Evolutionary conservation across 345 rosid genomes (phyloP).

Genomic region (Atalantia buxifolia): DNA sequence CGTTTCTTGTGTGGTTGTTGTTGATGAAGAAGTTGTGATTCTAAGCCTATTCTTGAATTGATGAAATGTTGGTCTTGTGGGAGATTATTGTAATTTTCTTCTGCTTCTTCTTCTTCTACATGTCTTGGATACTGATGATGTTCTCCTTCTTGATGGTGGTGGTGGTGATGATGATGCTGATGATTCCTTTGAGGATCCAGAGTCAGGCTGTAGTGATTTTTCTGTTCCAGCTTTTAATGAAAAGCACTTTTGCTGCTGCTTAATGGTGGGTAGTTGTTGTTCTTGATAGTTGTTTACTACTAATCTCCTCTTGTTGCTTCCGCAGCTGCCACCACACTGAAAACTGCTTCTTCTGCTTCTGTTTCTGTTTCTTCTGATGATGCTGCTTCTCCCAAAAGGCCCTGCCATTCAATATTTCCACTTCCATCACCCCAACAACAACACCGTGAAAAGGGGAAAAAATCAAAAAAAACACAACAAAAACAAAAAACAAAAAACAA

Average conservation of each 20-base stretch:
- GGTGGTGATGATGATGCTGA: conserved; percentile 19
- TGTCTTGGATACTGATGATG: conserved; percentile 20
- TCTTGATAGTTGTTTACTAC: conserved; percentile 13
- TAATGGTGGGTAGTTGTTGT: conserved; percentile 18
- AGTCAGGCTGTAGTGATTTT: conserved; percentile 34
- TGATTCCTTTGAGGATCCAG: conserved; percentile 63
- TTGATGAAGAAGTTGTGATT: conserved; percentile 8
- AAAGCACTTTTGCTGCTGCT: conserved; percentile 12
- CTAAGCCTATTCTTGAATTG: conserved; percentile 28
- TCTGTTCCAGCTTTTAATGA: conserved; percentile 54
- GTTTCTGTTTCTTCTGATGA: background rate
- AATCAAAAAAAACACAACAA: background rate
- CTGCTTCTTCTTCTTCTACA: conserved; percentile 24
- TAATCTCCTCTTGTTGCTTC: conserved; percentile 35
- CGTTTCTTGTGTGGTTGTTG: conserved; percentile 41
- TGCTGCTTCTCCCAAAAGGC: conserved; percentile 40
- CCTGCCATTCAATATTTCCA: conserved; percentile 47
- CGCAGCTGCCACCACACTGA: conserved; percentile 47
- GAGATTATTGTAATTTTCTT: conserved; percentile 13
- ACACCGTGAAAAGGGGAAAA: background rate
- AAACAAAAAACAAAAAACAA: background rate
- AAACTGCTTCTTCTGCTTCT: conserved; percentile 24
- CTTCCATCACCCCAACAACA: conserved; percentile 35
- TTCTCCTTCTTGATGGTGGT: background rate
- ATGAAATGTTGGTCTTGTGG: conserved; percentile 29